Conservation (phyloP, 352 stramenopile species). For the Phytopythium cucurbitacearum region DNA sequence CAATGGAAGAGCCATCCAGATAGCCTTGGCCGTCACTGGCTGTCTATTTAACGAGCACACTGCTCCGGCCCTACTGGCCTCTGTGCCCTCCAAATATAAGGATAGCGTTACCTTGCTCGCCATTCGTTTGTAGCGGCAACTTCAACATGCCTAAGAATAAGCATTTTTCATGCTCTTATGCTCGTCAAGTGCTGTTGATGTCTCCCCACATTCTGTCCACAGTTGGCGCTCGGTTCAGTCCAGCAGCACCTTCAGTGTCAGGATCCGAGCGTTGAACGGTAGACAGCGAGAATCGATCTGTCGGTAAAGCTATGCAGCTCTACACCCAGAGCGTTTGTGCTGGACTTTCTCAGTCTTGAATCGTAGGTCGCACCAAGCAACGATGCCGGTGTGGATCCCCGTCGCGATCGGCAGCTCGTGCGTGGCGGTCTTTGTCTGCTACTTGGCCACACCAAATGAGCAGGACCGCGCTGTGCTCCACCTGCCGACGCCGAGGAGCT, state of each 20-base stretch:
- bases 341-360: conserved; percentile 2
- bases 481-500: conserved; percentile 32
- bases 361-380: neutral
- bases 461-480: conserved; percentile 24
- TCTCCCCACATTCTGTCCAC: neutral
- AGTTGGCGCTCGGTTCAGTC: conserved; percentile 1
- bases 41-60: too few relatives aligned
- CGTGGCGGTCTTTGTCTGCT: conserved; percentile 17
- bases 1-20: too few relatives aligned
- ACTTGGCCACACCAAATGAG: conserved; percentile 16
- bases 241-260: neutral
- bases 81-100: too few relatives aligned
- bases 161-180: neutral
- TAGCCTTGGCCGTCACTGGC: too few relatives aligned
- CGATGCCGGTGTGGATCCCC: conserved; percentile 7
- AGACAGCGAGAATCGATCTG: too few relatives aligned
- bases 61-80: too few relatives aligned
- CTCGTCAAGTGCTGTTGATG: neutral
- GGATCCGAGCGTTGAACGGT: too few relatives aligned
- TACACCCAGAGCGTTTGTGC: conserved; percentile 6
- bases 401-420: conserved; percentile 13
- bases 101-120: too few relatives aligned
- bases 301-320: conserved; percentile 9
- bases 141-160: too few relatives aligned
- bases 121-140: too few relatives aligned